Evolutionary conservation across 306 rosid species (phyloP).

Genomic region (Glycine tomentella): DNA sequence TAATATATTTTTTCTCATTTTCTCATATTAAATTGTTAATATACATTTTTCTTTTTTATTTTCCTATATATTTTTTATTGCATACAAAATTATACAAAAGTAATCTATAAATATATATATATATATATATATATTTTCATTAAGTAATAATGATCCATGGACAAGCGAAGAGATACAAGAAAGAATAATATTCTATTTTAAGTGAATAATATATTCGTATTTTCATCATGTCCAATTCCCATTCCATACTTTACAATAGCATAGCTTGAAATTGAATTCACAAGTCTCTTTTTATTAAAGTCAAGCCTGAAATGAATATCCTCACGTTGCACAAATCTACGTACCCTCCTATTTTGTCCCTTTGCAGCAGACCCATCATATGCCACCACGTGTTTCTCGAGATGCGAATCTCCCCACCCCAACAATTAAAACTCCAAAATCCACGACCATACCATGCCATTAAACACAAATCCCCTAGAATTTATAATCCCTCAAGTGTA

Average conservation of each 20-base stretch:
- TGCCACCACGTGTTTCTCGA: constrained; percentile 53
- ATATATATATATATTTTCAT: no score
- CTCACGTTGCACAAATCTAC: constrained; percentile 45
- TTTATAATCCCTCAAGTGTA: no score
- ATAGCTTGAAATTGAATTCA: not conserved
- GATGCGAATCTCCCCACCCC: constrained; percentile 17
- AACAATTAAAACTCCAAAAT: not conserved
- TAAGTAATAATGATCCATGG: not conserved
- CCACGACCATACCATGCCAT: no score
- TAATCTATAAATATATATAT: no score
- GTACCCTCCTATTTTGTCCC: constrained; percentile 45
- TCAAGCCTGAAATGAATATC: constrained; percentile 15
- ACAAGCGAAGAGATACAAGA: not conserved
- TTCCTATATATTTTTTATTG: no score
- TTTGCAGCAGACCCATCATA: constrained; percentile 34
- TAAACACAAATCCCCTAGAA: no score
- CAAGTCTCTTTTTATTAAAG: not conserved
- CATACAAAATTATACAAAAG: no score
- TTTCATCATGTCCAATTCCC: not conserved
- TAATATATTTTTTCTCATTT: no score
- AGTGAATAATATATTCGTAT: not conserved
- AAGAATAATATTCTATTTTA: not conserved
- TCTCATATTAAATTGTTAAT: no score
- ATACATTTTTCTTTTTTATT: no score
- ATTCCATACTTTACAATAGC: no score